phyloP scores from a whole-genome alignment of 163 green algal genomes.

The Botryococcus braunii region DNA sequence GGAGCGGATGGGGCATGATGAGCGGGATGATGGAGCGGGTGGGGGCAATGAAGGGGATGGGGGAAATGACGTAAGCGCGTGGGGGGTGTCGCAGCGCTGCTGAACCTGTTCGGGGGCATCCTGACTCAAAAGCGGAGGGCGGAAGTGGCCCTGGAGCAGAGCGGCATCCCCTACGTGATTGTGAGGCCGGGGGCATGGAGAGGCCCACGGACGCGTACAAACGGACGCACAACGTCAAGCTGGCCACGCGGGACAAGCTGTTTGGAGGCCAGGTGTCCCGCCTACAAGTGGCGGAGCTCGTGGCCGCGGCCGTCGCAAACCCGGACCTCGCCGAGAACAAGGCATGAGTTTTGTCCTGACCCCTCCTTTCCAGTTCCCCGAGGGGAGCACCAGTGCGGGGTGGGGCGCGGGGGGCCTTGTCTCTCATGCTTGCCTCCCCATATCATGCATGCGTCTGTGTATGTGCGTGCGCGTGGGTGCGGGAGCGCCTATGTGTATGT shows the following conservation, averaged over 20 bases:
- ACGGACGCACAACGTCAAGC: constrained; percentile 73
- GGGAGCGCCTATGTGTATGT: not conserved
- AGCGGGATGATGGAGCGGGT: no score
- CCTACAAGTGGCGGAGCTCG: constrained; percentile 83
- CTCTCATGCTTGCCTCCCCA: no score
- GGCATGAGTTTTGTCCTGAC: constrained; percentile 10
- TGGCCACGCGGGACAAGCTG: constrained; percentile 56
- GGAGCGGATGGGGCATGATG: no score
- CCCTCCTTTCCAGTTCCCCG: not conserved
- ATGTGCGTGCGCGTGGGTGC: not conserved
- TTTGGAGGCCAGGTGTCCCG: constrained; percentile 83
- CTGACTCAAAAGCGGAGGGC: constrained; percentile 76
- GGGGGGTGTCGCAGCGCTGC: constrained; percentile 25
- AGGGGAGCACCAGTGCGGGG: not conserved
- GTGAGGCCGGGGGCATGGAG: constrained; percentile 83
- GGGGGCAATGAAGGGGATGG: no score
- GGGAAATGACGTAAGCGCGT: no score
- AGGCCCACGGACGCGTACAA: constrained; percentile 73
- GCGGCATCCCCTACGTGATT: constrained; percentile 80
- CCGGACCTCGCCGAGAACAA: constrained; percentile 74
- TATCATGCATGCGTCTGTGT: not conserved
- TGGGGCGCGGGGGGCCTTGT: no score
- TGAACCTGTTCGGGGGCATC: constrained; percentile 89
- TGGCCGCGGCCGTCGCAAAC: constrained; percentile 47
- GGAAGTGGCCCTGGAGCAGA: constrained; percentile 70